Evolutionary conservation across 2,329 filamentous ascomycete species (phyloP).

Genomic region (Setomelanomma holmii): DNA sequence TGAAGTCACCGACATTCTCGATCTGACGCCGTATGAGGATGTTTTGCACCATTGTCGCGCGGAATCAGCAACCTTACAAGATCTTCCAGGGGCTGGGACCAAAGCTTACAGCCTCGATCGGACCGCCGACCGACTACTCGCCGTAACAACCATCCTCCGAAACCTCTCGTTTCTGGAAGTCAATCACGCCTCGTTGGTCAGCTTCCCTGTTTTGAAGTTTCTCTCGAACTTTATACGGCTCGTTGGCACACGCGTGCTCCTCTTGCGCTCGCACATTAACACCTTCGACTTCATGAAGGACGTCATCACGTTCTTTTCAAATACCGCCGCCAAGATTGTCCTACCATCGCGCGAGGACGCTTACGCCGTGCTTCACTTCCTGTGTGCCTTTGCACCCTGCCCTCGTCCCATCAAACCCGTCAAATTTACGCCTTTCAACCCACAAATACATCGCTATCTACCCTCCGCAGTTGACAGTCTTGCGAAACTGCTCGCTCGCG

Average conservation of each 20-base stretch:
- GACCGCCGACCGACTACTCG: conserved; percentile 85
- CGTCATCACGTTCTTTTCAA: conserved; percentile 85
- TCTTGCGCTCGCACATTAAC: conserved; percentile 81
- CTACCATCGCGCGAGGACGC: conserved; percentile 88
- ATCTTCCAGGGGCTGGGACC: conserved; percentile 76
- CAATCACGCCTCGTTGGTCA: conserved; percentile 78
- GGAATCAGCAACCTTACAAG: conserved; percentile 75
- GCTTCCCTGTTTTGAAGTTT: conserved; percentile 80
- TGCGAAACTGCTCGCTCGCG: conserved; percentile 88
- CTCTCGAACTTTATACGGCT: conserved; percentile 83
- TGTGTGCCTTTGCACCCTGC: conserved; percentile 86
- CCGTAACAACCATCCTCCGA: conserved; percentile 88
- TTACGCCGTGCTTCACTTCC: conserved; percentile 82
- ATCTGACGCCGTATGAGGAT: conserved; percentile 86
- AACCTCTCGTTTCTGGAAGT: conserved; percentile 87
- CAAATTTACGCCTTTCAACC: conserved; percentile 82
- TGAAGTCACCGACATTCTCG: conserved; percentile 86
- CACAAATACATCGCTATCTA: conserved; percentile 82
- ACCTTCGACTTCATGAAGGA: conserved; percentile 98
- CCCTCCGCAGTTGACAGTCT: conserved; percentile 88
- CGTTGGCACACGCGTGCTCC: conserved; percentile 85
- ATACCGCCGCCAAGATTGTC: conserved; percentile 80
- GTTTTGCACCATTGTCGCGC: conserved; percentile 77
- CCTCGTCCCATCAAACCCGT: conserved; percentile 70
- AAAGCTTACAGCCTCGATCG: conserved; percentile 82